Conservation (phyloP, 768 basidiomycete genomes). For the Termitomyces sp. region DNA sequence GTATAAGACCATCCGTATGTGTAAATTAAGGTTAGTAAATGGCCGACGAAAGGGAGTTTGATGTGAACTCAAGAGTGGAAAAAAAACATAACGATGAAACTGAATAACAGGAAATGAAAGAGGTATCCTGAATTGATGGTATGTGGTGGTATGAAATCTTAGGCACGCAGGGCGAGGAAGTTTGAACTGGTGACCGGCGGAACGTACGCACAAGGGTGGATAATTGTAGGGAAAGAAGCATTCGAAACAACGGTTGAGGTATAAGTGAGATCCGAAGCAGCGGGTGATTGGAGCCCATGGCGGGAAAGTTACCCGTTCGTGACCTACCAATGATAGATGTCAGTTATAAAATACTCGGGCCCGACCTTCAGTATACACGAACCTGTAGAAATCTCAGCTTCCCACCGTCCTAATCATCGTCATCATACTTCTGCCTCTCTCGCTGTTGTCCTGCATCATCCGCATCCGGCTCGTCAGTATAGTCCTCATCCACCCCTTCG, state of each 20-base stretch:
- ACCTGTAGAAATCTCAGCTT: constrained; percentile 1
- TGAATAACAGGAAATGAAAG: too few relatives aligned
- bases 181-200: too few relatives aligned
- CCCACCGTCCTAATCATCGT: background rate
- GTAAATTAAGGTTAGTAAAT: too few relatives aligned
- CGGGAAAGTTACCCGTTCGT: background rate
- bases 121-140: too few relatives aligned
- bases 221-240: background rate
- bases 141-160: too few relatives aligned
- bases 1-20: too few relatives aligned
- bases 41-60: too few relatives aligned
- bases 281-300: background rate
- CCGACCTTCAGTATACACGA: background rate
- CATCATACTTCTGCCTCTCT: background rate
- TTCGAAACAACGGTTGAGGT: background rate
- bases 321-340: background rate
- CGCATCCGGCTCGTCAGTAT: constrained; percentile 4
- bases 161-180: too few relatives aligned
- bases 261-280: background rate
- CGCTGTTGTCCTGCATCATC: background rate
- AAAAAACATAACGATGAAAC: too few relatives aligned
- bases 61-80: too few relatives aligned
- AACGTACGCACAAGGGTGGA: too few relatives aligned
- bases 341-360: background rate
- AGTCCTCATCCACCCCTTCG: constrained; percentile 32